Base-by-base conservation (phyloP, 805 yeast species). In the Saturnispora besseyi region DNA sequence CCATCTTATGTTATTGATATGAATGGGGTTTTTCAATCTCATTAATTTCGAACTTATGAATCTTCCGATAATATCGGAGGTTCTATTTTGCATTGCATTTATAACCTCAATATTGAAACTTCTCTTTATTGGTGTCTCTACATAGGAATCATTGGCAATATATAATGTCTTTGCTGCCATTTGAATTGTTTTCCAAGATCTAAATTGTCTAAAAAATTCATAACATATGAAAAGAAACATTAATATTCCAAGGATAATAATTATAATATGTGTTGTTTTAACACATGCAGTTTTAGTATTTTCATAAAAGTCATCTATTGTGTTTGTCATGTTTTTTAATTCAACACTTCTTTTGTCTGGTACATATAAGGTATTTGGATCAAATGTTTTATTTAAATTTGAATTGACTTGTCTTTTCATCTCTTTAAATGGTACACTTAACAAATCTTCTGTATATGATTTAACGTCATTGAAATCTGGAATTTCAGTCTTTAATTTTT, bases 401-500 rank as follows among this genome's bases (percentile, higher is more conserved):
- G 31, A 24, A n/a, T 43, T 51, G 1, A 84, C 60, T 45, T 72
- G 67, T 1, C 60, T 53, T 40, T 73, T 69, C 2, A 84, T 62
- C 11, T 59, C 51, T 0, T 72, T 71, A 58, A 88, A 86, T 0
- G 96, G 96, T 2, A 56, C 59, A 3, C 74, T 65, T 8, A 91
- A 73, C 37, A 81, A 56, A 0, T 60, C 50, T 41, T 78, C 72
- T 0, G 93, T 80, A 21, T 74, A 73, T 51, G 80, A 77, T 59
- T 80, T 75, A 3, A 87, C 81, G 7, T 74, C 72, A 2, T 75
- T 77, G 62, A 87, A 87, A 53, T 78, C 76, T 0, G 95, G 95
- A 0, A 84, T 66, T 2, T 77, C 69, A 0, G 67, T 64, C 21
- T 76, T 67, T 40, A 89, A 63, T 0, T 59, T 54, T 3, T 76